Conservation (phyloP, 768 basidiomycete genomes). For the Megacollybia marginata region DNA sequence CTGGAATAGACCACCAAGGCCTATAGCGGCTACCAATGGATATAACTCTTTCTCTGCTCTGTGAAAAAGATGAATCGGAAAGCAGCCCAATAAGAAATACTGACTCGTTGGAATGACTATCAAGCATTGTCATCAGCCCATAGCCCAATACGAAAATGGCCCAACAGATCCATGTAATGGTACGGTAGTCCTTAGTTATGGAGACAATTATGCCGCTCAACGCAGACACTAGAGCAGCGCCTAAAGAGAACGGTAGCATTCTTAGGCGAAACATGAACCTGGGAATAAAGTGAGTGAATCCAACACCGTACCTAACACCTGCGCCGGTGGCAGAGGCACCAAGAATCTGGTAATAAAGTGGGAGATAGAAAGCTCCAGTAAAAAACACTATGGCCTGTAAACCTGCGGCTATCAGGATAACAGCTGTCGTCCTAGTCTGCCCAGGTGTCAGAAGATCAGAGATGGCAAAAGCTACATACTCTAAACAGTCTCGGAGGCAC, state of each 20-base stretch:
- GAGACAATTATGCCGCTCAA: slow-evolving; percentile 51
- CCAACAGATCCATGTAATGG: slow-evolving; percentile 58
- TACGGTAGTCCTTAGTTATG: slow-evolving; percentile 50
- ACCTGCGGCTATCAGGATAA: slow-evolving; percentile 51
- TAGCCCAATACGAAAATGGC: slow-evolving; percentile 52
- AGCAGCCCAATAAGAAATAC: slow-evolving; percentile 14
- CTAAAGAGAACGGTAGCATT: slow-evolving; percentile 72
- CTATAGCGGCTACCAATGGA: not conserved
- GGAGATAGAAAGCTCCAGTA: slow-evolving; percentile 59
- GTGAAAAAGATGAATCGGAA: not conserved
- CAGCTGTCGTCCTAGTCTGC: slow-evolving; percentile 66
- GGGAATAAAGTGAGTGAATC: not conserved
- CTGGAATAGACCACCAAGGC: not conserved
- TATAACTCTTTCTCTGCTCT: not conserved
- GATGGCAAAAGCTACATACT: slow-evolving; percentile 23
- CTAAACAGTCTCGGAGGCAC: slow-evolving; percentile 71
- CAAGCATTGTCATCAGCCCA: slow-evolving; percentile 68
- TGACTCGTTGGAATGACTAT: slow-evolving; percentile 45
- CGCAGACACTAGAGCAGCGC: slow-evolving; percentile 44
- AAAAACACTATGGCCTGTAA: slow-evolving; percentile 64
- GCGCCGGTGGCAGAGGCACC: slow-evolving; percentile 68
- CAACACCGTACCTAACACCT: slow-evolving; percentile 47
- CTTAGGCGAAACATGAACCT: slow-evolving; percentile 22
- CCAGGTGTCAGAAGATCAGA: not conserved
- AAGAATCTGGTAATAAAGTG: slow-evolving; percentile 72